Percentiles rank a stretch among this genome's conserved stretches.
Conservation (phyloP, 148 eudicot species). For the Amaranthus palmeri region DNA sequence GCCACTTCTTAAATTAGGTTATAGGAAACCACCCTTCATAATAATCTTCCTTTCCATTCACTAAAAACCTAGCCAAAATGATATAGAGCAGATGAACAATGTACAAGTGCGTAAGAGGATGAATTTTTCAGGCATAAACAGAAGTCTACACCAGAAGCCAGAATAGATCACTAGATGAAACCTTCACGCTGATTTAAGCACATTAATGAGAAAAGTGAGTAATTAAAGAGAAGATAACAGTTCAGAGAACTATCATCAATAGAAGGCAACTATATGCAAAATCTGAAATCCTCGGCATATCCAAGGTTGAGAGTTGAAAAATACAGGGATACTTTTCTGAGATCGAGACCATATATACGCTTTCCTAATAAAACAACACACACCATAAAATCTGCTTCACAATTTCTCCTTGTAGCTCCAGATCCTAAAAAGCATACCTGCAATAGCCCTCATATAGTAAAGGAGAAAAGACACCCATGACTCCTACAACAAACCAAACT, state of each 20-base stretch:
- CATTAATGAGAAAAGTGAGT: not conserved
- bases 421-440: not conserved
- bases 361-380: not conserved
- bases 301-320: not conserved
- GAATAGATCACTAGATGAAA: not conserved
- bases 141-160: not conserved
- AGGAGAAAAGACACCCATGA: not conserved
- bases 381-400: not conserved
- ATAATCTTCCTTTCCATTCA: not conserved
- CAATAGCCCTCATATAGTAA: not conserved
- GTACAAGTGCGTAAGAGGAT: not conserved
- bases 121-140: not conserved
- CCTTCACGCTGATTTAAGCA: not conserved
- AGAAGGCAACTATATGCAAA: not conserved
- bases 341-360: not conserved
- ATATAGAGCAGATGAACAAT: not conserved
- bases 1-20: not conserved
- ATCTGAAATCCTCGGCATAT: not conserved
- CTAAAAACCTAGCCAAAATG: not conserved
- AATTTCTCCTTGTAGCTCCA: not conserved
- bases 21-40: slow-evolving; percentile 1
- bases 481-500: not conserved
- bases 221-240: not conserved
- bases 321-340: not conserved
- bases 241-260: not conserved